Evolutionary conservation across 805 yeast species (phyloP), one percentile per base, ranked within the genome.

Genomic region (Saccharomyces mikatae): DNA sequence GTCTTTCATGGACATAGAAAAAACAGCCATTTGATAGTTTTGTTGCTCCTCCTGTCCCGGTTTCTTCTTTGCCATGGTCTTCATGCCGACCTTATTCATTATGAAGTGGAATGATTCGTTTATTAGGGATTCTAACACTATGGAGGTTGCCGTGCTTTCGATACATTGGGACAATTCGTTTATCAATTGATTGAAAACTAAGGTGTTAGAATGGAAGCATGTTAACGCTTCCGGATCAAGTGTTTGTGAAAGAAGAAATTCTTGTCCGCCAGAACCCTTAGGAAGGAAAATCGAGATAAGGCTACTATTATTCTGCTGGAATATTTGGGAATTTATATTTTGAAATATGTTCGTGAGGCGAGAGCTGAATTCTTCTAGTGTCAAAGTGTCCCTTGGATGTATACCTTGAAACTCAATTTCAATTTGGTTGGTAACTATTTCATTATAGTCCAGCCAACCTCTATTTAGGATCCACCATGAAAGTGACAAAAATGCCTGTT

Each of bases 401-500:
- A 87, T 72, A 10, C 75, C 76, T 10, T 74, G 78, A 66, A 89
- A 89, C 26, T 82, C 83, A 31, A 74, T 75, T 30, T 74, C 75
- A 3, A 92, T 91, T 3, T 80, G 72, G 1, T 69, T 65, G 62
- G 82, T 81, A 29, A 89, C 80, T 22, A 76, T 70, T 29, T 75
- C 71, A 24, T 80, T 76, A 36, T 88, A 71, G 32, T 76, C 72
- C 24, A 76, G 62, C 90, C 94, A 89, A 0, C 98, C 98, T 59
- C 83, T 81, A 68, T 92, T 90, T 51, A 92, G 74, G 48, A 92
- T 70, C 97, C 97, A 92, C 97, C 97, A 92, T 57, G 91, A 85
- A 58, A 89, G 79, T 0, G 96, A 86, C 49, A 92, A 75, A 66
- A 87, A 92, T 51, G 89, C 86, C 62, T 94, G 92, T 62, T 87